Base-by-base conservation (phyloP, 345 rosid genomes). In the Draba incana region DNA sequence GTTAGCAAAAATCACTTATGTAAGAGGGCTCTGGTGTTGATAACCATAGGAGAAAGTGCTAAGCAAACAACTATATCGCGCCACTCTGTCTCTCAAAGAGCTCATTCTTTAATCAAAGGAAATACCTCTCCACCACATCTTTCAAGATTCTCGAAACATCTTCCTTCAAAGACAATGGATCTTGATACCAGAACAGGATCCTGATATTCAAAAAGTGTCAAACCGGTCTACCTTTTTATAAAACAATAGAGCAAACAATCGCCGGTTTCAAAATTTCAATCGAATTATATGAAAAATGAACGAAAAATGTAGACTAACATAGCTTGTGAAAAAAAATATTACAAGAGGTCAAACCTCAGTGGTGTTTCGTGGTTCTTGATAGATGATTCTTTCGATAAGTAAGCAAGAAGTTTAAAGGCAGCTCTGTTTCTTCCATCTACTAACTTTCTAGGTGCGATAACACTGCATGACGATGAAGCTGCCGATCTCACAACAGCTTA, bases 1-100 rank as follows among this genome's bases (percentile, higher is more conserved):
- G 93, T 79, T 45, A 74, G 79, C 64, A 91, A 65, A 78, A 91
- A 71, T 92, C 96, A 91, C 35, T 76, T 81, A 69, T 88, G 96
- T 47, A 91, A 77, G 41, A 86, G 78, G 31, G 89, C 80, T 73
- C 78, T 74, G 9, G 69, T 15, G 57, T 60, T 68, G 51, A 74
- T 61, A 45, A 74, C 67, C 78, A 74, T 68, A 14, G 69, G 69
- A 16, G 78, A 60, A 28, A 74, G 57, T 8, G 16, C 27, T 37
- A 74, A 16, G 45, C 78, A 74, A 31, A 44, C n/a, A 45, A 68
- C 69, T 0, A 74, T 45, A 35, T 53, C 46, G n/a, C 73, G 77
- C 92, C 89, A 88, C 14, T 88, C 88, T 64, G 50, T 71, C 79
- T 85, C 76, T 82, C 83, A 6, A 72, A 75, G 72, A 87, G 80